Base-by-base conservation (phyloP, 192 early-diverging fungal species). In the Mortierella claussenii region DNA sequence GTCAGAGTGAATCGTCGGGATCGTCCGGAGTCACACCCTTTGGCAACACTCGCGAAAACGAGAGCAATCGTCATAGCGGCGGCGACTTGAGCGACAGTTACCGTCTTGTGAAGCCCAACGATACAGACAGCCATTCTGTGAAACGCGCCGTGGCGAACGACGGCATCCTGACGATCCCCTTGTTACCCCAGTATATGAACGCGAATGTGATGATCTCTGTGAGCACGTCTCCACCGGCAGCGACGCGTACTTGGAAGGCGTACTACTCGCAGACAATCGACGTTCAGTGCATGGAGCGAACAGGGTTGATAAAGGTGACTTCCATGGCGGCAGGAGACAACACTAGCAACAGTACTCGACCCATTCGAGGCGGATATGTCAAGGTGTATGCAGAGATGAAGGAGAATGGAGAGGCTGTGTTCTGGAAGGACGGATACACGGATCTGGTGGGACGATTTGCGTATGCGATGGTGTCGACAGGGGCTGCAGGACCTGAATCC, bases 401-500 rank as follows among this genome's bases (percentile, higher is more conserved):
- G 55, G 21, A 51, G 23, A 44, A 40, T 18, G 60, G 60, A 10
- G 45, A 24, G 21, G 53, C 73, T 0, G 26, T 65, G 7, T 86
- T 86, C 74, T 86, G 84, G 84, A 83, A 82, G 37, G 84, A 86
- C 36, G 84, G 84, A 17, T 83, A 86, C 34, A 86, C 84, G 5
- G 79, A 74, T 27, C 28, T 86, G 24, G 83, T 80, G 21, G 84
- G 84, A 10, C 59, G 79, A 30, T 86, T 86, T 43, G 84, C 79
- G 12, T 86, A 83, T 56, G 65, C 81, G 3, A 68, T 63, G 52
- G 79, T 83, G 13, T 82, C 82, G 3, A 68, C 81, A 30, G 69
- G 56, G 11, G 49, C 52, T 18, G 53, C 63, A 24, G 57, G 63
- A 8, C 8, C 46, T 20, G 46, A 20, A 48, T 48, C 46, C 9